Evolutionary conservation across 768 basidiomycete genomes (phyloP).

Genomic region (Leucosporidium yakuticum): DNA sequence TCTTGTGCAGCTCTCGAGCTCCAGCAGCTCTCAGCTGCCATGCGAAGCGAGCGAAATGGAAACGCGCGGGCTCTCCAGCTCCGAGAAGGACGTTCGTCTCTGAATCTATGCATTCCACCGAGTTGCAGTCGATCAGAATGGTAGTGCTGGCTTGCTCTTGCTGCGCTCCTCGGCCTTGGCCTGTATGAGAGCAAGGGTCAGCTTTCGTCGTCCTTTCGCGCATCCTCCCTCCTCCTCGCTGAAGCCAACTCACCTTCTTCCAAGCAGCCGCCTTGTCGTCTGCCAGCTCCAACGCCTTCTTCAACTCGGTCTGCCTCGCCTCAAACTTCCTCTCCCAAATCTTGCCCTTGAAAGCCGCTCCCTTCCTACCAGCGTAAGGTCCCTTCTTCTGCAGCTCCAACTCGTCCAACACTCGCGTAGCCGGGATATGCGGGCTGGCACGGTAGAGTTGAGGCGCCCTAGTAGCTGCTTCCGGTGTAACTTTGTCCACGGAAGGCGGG

Average conservation of each 20-base stretch:
- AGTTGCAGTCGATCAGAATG: constrained; percentile 10
- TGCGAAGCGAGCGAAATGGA: too few relatives aligned
- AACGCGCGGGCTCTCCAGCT: background rate
- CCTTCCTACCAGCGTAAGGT: constrained; percentile 31
- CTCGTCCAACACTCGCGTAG: constrained; percentile 16
- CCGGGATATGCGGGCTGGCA: constrained; percentile 12
- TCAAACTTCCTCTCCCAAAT: constrained; percentile 31
- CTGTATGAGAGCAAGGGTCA: background rate
- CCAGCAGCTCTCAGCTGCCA: too few relatives aligned
- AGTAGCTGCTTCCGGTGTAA: background rate
- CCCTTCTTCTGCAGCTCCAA: constrained; percentile 25
- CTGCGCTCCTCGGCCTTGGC: constrained; percentile 6
- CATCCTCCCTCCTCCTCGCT: background rate
- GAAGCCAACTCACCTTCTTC: constrained; percentile 25
- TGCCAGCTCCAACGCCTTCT: constrained; percentile 14
- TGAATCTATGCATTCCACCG: background rate
- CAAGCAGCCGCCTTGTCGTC: constrained; percentile 16
- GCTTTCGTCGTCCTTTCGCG: background rate
- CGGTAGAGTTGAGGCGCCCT: constrained; percentile 12
- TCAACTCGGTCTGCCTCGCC: constrained; percentile 13
- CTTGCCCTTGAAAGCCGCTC: constrained; percentile 35
- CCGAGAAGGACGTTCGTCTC: background rate
- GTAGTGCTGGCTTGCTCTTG: constrained; percentile 25
- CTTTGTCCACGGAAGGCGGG: constrained; percentile 6
- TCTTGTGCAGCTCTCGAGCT: too few relatives aligned